A percentile compares a stretch with the other conserved stretches of the same genome.
Evolutionary conservation across 257 asterid genomes (phyloP).

Genomic region (Verbascum thapsus): DNA sequence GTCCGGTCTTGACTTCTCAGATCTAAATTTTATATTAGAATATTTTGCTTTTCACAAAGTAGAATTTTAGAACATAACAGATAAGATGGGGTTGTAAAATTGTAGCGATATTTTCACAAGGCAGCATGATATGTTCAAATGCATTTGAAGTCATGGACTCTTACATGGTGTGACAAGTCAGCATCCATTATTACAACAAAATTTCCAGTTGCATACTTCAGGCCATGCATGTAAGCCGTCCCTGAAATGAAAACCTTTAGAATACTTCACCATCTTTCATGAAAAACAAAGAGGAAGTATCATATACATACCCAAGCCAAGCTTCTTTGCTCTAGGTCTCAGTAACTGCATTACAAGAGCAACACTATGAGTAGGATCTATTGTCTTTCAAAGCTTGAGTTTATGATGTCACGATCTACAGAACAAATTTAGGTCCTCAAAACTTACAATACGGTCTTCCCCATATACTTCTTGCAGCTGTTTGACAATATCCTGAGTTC

Average conservation of each 20-base stretch:
- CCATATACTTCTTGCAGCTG: constrained; percentile 89
- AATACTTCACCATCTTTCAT: constrained; percentile 23
- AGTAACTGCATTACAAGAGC: constrained; percentile 62
- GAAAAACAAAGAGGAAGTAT: constrained; percentile 19
- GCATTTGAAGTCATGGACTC: constrained; percentile 37
- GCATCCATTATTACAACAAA: constrained; percentile 99
- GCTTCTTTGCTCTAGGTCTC: constrained; percentile 88
- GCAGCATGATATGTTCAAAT: background rate
- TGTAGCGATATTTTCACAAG: constrained; percentile 10
- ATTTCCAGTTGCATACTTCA: constrained; percentile 87
- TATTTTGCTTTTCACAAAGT: constrained; percentile 8
- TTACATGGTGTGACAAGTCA: constrained; percentile 95
- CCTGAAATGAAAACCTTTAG: constrained; percentile 55
- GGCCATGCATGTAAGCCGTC: constrained; percentile 91
- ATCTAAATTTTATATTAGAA: background rate
- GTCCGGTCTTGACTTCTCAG: background rate
- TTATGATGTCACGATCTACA: constrained; percentile 6
- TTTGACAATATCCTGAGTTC: constrained; percentile 91
- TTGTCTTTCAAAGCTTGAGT: background rate
- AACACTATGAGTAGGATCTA: constrained; percentile 26
- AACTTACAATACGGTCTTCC: constrained; percentile 80
- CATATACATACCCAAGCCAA: constrained; percentile 77
- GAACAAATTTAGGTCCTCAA: constrained; percentile 13
- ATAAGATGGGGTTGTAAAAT: background rate
- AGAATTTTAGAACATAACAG: constrained; percentile 3